Evolutionary conservation across 306 rosid genomes (phyloP).

Genomic region (Lathyrus sativus): DNA sequence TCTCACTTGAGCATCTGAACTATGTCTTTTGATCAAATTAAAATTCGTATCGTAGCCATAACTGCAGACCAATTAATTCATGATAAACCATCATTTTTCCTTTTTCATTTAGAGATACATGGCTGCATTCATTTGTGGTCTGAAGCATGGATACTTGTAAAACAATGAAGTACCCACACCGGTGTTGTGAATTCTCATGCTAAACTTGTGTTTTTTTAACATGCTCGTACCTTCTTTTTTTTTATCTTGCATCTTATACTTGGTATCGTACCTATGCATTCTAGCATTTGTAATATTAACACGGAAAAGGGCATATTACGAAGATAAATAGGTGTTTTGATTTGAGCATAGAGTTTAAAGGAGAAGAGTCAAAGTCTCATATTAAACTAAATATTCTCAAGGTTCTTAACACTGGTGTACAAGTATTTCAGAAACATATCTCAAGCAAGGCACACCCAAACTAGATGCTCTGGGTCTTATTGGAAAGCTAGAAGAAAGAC

Average conservation of each 20-base stretch:
- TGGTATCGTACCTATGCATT: too few species aligned
- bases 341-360: not conserved
- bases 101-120: not conserved
- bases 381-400: too few species aligned
- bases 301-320: not conserved
- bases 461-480: not conserved
- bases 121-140: not conserved
- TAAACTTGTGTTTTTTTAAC: too few species aligned
- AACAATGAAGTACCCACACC: too few species aligned
- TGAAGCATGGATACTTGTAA: too few species aligned
- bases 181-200: too few species aligned
- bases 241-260: too few species aligned
- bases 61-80: not conserved
- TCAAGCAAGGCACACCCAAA: not conserved
- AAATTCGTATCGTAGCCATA: conserved; percentile 16
- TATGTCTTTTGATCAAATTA: conserved; percentile 12
- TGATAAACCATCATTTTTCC: not conserved
- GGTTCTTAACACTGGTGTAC: not conserved
- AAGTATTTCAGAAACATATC: not conserved
- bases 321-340: not conserved
- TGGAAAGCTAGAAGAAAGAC: not conserved
- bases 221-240: too few species aligned
- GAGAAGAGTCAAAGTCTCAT: not conserved
- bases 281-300: too few species aligned
- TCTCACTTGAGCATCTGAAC: conserved; percentile 17